Conservation (phyloP, 306 rosid species). For the Dryas octopetala region DNA sequence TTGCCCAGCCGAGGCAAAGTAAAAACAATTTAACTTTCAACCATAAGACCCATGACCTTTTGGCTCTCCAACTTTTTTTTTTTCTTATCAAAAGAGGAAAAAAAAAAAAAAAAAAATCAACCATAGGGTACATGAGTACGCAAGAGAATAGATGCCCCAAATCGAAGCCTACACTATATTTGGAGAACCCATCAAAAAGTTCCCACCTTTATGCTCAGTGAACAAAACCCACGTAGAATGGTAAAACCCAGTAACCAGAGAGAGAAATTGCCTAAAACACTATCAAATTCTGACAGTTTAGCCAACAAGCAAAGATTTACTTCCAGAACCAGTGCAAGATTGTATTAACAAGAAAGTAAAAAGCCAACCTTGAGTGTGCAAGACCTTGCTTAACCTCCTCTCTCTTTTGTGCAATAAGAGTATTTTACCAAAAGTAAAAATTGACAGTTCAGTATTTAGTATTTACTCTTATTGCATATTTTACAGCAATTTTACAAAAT, state of each 20-base stretch:
- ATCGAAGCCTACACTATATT: not conserved
- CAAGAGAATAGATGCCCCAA: conserved; percentile 10
- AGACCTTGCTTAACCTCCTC: conserved; percentile 11
- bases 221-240: conserved; percentile 1
- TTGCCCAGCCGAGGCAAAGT: not conserved
- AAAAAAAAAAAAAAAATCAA: not conserved
- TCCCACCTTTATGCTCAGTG: conserved; percentile 17
- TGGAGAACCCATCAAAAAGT: conserved; percentile 14
- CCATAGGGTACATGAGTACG: conserved; percentile 3
- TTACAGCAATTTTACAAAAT: conserved; percentile 4
- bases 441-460: not conserved
- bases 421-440: conserved; percentile 1
- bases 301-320: conserved; percentile 39
- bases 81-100: no score
- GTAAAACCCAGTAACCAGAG: conserved; percentile 24
- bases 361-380: conserved; percentile 44
- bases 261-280: conserved; percentile 7
- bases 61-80: no score
- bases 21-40: not conserved
- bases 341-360: conserved; percentile 46
- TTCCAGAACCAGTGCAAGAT: conserved; percentile 32
- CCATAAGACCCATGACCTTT: no score
- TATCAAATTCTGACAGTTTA: conserved; percentile 49
- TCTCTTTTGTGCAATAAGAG: not conserved
- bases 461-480: conserved; percentile 2